phyloP scores from a whole-genome alignment of 192 early-diverging fungal genomes.

The Entrophospora sp. region DNA sequence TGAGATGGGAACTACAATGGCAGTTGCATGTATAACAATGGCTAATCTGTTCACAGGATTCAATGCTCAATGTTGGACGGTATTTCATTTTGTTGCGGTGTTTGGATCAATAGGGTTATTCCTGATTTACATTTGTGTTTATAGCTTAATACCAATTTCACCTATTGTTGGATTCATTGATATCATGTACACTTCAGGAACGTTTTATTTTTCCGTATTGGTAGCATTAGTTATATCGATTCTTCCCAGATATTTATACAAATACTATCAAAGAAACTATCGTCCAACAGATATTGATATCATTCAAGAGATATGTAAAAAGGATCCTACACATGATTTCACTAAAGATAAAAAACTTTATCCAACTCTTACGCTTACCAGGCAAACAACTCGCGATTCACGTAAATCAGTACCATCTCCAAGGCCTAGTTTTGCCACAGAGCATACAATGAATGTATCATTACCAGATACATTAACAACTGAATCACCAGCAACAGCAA shows the following conservation, averaged over 20 bases:
- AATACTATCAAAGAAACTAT: slow-evolving; percentile 50
- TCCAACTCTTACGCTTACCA: neutral
- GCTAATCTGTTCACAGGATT: slow-evolving; percentile 71
- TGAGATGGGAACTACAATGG: slow-evolving; percentile 66
- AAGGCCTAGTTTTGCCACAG: neutral
- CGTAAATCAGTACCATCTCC: neutral
- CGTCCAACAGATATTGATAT: slow-evolving; percentile 52
- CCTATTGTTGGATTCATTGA: slow-evolving; percentile 51
- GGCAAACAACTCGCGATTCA: neutral
- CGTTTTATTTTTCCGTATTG: slow-evolving; percentile 63
- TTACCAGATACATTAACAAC: neutral
- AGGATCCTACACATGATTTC: slow-evolving; percentile 5
- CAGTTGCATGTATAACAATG: slow-evolving; percentile 60
- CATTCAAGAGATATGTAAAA: slow-evolving; percentile 37
- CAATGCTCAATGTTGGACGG: slow-evolving; percentile 74
- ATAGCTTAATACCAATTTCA: slow-evolving; percentile 41
- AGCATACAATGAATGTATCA: neutral
- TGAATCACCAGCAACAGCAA: neutral
- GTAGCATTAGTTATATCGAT: slow-evolving; percentile 58
- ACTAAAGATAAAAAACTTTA: neutral
- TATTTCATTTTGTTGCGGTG: slow-evolving; percentile 53
- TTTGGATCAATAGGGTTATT: slow-evolving; percentile 53
- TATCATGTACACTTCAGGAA: slow-evolving; percentile 45
- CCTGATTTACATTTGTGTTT: slow-evolving; percentile 35
- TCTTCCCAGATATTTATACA: slow-evolving; percentile 56